Evolutionary conservation across 306 rosid species (phyloP).

Genomic region (Fragaria vesca): DNA sequence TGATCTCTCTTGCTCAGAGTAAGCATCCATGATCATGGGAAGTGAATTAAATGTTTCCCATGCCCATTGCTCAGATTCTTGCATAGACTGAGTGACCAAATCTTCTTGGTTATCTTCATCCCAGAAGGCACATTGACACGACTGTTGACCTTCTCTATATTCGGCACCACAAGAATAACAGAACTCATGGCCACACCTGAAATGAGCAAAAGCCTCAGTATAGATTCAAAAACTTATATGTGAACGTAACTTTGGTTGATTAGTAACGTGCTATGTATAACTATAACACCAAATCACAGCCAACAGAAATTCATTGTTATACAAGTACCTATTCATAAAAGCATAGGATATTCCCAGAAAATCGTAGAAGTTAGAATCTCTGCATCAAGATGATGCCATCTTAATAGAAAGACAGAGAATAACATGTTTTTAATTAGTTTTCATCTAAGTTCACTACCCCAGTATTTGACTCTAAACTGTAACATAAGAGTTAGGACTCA

Average conservation of each 20-base stretch:
- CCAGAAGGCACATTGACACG: slow-evolving; percentile 86
- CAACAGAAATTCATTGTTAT: neutral
- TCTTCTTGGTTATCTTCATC: slow-evolving; percentile 67
- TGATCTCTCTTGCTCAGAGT: slow-evolving; percentile 90
- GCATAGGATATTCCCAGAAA: neutral
- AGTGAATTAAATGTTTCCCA: slow-evolving; percentile 89
- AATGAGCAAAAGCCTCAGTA: slow-evolving; percentile 11
- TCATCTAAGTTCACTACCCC: neutral
- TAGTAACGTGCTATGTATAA: neutral
- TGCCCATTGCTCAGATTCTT: slow-evolving; percentile 98
- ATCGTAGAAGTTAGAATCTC: neutral
- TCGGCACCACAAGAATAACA: slow-evolving; percentile 88
- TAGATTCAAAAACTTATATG: neutral
- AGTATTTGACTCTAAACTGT: neutral
- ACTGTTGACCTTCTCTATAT: slow-evolving; percentile 62
- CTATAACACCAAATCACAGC: neutral
- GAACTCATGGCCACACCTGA: slow-evolving; percentile 89
- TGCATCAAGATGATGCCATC: neutral
- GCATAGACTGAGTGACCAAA: slow-evolving; percentile 60
- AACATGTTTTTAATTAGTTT: neutral
- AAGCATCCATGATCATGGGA: slow-evolving; percentile 78
- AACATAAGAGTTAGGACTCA: neutral
- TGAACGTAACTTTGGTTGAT: neutral
- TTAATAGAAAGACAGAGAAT: neutral
- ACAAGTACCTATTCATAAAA: neutral